Evolutionary conservation across 345 rosid species (phyloP).

Genomic region (Ricinus communis): DNA sequence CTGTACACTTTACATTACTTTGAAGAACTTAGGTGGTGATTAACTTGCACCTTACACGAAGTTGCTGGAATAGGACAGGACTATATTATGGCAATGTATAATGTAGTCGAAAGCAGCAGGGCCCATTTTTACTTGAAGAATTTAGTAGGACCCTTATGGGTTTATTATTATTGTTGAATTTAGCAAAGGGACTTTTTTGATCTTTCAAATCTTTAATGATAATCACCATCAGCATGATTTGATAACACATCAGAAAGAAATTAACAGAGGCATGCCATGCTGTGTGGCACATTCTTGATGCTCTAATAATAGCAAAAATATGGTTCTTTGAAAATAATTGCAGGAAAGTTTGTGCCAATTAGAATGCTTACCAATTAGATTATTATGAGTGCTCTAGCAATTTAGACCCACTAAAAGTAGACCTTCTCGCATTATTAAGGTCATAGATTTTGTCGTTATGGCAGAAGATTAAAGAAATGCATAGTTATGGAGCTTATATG

Average conservation of each 20-base stretch:
- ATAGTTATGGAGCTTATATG: slow-evolving; percentile 4
- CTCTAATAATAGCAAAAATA: background rate
- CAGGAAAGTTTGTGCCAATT: slow-evolving; percentile 18
- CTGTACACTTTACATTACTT: background rate
- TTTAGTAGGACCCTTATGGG: slow-evolving; percentile 2
- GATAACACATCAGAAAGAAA: background rate
- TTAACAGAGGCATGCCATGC: background rate
- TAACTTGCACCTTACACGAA: too few relatives aligned
- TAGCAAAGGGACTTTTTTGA: background rate
- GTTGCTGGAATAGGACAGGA: slow-evolving; percentile 17
- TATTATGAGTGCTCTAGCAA: slow-evolving; percentile 20
- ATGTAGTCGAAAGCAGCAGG: slow-evolving; percentile 1
- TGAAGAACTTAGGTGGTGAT: background rate
- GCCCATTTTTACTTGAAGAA: slow-evolving; percentile 17
- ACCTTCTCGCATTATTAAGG: slow-evolving; percentile 7
- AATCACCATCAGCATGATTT: slow-evolving; percentile 6
- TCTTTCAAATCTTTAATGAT: slow-evolving; percentile 17
- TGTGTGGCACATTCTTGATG: background rate
- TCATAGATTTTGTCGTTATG: slow-evolving; percentile 24
- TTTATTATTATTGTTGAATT: background rate
- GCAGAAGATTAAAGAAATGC: slow-evolving; percentile 15
- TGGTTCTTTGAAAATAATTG: background rate
- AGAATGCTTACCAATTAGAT: slow-evolving; percentile 19
- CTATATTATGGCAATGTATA: background rate
- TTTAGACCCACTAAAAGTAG: slow-evolving; percentile 8